Base-by-base conservation (phyloP, 1,284 basidiomycete species). In the Rhodotorula sp. region DNA sequence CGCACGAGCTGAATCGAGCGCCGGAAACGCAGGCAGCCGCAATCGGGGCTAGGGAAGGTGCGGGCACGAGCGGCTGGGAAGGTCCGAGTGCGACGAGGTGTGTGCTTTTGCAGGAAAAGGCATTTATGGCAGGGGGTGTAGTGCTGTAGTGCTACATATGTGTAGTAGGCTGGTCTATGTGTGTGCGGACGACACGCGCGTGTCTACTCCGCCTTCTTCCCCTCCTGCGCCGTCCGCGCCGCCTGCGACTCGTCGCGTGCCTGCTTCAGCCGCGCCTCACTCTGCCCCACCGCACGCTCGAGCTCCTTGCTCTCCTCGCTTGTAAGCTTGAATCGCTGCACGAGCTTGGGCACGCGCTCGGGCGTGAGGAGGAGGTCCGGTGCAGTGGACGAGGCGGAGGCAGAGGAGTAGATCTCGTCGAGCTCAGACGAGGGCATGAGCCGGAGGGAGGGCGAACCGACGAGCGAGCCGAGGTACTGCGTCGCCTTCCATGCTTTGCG, bases 231-330 rank as follows among this genome's bases (percentile, higher is more conserved):
- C 36, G 34, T 41, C 32, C 36, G 17, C 37, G 57, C 60, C 29
- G 36, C 13, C 46, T 34, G 22, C 37, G 34, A 17, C 56, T 48
- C 21, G 32, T 61, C 53, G 34, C 37, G 39, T 36, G 48, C 64
- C 59, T 72, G 66, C 58, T 68, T 65, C 55, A 81, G 72, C 44
- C 82, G 73, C 62, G 77, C 64, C 67, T 82, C 80, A 15, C 81
- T 81, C 78, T 84, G 83, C 66, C 81, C 81, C 2, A 83, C 80
- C 7, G 83, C 83, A 37, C 83, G 73, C 37, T 77, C 80, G 25
- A 84, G 69, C 73, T 84, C 83, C 37, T 81, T 80, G 13, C 79
- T 73, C 76, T 84, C 83, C 39, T 78, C 67, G 29, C 80, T 78
- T 44, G 75, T 69, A 21, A 84, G 72, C 13, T 76, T 69, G 65